Evolutionary conservation across 2,329 filamentous ascomycete species (phyloP).

Genomic region (Claviceps arundinis): DNA sequence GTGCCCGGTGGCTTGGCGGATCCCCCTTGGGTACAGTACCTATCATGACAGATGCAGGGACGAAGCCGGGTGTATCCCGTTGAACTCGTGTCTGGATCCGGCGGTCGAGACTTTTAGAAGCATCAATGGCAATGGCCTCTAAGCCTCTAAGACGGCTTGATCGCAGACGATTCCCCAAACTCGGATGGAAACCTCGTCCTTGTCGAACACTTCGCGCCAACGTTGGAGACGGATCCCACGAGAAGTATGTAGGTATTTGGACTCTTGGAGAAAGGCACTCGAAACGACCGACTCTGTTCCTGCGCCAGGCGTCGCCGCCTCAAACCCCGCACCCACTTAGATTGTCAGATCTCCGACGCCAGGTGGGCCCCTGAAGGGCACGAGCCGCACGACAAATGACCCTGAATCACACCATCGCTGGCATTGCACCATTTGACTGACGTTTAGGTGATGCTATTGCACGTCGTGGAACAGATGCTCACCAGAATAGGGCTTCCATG

Average conservation of each 20-base stretch:
- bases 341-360: neutral
- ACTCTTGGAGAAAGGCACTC: neutral
- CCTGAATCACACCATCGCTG: conserved; percentile 8
- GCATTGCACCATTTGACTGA: neutral
- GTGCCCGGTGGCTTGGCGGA: conserved; percentile 4
- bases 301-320: neutral
- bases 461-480: too few relatives aligned
- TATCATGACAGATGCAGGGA: neutral
- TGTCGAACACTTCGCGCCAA: neutral
- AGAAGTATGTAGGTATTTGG: neutral
- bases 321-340: conserved; percentile 1
- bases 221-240: neutral
- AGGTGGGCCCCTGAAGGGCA: conserved; percentile 4
- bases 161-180: neutral
- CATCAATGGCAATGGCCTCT: neutral
- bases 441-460: neutral
- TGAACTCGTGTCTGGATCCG: neutral
- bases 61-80: neutral
- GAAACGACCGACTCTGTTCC: neutral
- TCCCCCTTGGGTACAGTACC: neutral
- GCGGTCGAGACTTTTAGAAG: neutral
- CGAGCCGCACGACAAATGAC: conserved; percentile 7
- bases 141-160: too few relatives aligned
- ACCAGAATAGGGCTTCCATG: too few relatives aligned
- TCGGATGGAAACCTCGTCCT: neutral